Percentiles rank a stretch among this genome's conserved stretches.
These are phyloP conservation scores for Evernia prunastri DNA, from an alignment of 495 filamentous ascomycete genomes.

Conservation along the genomic window DNA sequence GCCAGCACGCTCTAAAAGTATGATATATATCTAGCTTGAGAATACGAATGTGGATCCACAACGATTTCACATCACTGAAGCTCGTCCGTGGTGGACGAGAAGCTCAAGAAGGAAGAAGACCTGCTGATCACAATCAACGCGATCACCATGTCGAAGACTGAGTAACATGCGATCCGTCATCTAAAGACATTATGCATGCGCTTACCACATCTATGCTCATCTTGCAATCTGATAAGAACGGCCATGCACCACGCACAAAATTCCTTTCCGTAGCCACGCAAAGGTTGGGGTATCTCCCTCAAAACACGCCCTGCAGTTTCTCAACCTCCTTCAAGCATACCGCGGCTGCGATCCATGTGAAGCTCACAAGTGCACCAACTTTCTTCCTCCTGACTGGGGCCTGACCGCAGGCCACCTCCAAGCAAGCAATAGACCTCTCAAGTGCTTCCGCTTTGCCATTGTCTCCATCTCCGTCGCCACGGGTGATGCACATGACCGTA, in stretches of 20 bases:
- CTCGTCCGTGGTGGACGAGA: too few relatives aligned
- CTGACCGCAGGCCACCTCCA: slow-evolving; percentile 34
- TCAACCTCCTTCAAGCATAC: slow-evolving; percentile 42
- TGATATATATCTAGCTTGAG: too few relatives aligned
- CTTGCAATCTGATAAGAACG: slow-evolving; percentile 6
- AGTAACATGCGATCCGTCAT: too few relatives aligned
- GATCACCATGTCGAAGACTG: too few relatives aligned
- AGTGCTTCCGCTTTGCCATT: slow-evolving; percentile 36
- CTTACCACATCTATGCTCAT: too few relatives aligned
- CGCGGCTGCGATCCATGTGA: slow-evolving; percentile 40
- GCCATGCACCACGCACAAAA: not conserved
- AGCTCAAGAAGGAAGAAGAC: too few relatives aligned
- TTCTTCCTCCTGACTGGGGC: slow-evolving; percentile 21
- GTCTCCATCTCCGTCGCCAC: slow-evolving; percentile 32
- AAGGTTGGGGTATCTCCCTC: not conserved
- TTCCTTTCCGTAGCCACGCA: not conserved
- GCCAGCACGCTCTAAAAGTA: too few relatives aligned
- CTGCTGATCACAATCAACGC: too few relatives aligned
- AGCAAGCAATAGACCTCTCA: slow-evolving; percentile 45
- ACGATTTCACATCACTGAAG: too few relatives aligned
- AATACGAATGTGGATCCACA: too few relatives aligned
- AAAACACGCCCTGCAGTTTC: slow-evolving; percentile 25
- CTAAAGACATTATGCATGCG: too few relatives aligned
- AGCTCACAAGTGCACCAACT: slow-evolving; percentile 38
- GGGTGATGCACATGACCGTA: slow-evolving; percentile 41